phyloP scores from a whole-genome alignment of 2,329 filamentous ascomycete species.

The Bretziella fagacearum region DNA sequence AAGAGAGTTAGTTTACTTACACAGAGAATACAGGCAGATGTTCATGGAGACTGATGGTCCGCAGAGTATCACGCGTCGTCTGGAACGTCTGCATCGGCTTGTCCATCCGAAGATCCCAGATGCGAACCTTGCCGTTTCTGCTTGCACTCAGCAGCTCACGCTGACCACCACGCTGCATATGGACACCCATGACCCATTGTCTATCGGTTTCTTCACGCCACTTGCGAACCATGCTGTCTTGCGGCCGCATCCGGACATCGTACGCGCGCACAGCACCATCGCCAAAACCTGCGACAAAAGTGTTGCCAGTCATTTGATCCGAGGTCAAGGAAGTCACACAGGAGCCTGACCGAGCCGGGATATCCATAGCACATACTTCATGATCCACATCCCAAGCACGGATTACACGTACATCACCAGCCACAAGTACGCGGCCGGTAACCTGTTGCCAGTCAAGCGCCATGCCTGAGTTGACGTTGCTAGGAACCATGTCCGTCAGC shows the following conservation, averaged over 20 bases:
- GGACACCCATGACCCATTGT: conserved; percentile 90
- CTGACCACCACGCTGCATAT: conserved; percentile 90
- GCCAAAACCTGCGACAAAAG: conserved; percentile 91
- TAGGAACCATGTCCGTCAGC: conserved; percentile 81
- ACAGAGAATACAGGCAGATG: conserved; percentile 90
- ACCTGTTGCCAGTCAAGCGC: conserved; percentile 99
- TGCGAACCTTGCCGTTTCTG: conserved; percentile 77
- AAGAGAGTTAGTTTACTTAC: conserved; percentile 37
- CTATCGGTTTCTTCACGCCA: conserved; percentile 80
- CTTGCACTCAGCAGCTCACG: conserved; percentile 82
- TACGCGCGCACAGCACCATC: conserved; percentile 91
- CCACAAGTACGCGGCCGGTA: conserved; percentile 86
- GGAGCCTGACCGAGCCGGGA: conserved; percentile 81
- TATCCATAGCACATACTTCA: conserved; percentile 84
- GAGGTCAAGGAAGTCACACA: conserved; percentile 93
- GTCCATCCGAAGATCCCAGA: conserved; percentile 93
- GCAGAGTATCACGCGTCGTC: conserved; percentile 59
- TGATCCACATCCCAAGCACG: conserved; percentile 90
- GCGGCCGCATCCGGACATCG: conserved; percentile 67
- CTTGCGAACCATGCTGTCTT: conserved; percentile 84
- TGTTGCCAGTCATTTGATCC: conserved; percentile 92
- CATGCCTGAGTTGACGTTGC: conserved; percentile 84
- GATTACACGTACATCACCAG: conserved; percentile 88
- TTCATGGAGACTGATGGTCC: conserved; percentile 83
- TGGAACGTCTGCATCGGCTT: conserved; percentile 55